Evolutionary conservation across 495 filamentous ascomycete genomes (phyloP), one percentile per base, ranked within the genome.

Genomic region (Penicillium longicatenatum): DNA sequence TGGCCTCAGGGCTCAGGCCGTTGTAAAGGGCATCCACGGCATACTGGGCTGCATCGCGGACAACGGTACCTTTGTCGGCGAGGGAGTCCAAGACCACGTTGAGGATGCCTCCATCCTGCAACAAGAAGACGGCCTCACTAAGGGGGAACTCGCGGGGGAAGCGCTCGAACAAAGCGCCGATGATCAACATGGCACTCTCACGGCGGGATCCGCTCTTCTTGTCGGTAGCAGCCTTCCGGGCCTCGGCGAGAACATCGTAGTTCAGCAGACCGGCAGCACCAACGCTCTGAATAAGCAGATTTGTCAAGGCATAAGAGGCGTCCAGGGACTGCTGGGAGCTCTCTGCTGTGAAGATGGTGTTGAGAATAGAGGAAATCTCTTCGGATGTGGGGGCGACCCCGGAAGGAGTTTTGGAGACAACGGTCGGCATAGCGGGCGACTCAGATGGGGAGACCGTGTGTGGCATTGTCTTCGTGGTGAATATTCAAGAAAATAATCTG

Each of bases 181-280:
- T 82, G 51, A 96, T 87, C 66, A 96, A 92, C 86, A 98, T 95
- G 49, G 93, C 89, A 68, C 94, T 91, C 74, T 98, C 94, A 55
- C 95, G 83, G 61, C 83, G 84, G 53, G 86, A 79, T 7, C 89
- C 89, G 76, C 87, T 92, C 80, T 98, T 98, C 85, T 97, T 98
- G 77, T 98, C 92, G 56, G 82, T 73, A 10, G 95, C 92, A 48
- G 89, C 91, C 78, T 96, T 97, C 73, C 88, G 89, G 65, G 94
- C 77, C 50, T 83, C 77, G 17, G 79, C 76, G 21, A 86, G 59
- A 58, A 97, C 74, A 65, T 87, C 87, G 77, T 97, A 96, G 35
- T 73, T 75, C 31, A 80, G 74, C 54, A 97, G 82, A 35, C 90
- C 92, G 11, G 84, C 84, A 68, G 84, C 87, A 54, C 91, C 92